Percentiles rank a stretch among this genome's conserved stretches.
phyloP scores from a whole-genome alignment of 306 rosid genomes.

The Potentilla sterilis region DNA sequence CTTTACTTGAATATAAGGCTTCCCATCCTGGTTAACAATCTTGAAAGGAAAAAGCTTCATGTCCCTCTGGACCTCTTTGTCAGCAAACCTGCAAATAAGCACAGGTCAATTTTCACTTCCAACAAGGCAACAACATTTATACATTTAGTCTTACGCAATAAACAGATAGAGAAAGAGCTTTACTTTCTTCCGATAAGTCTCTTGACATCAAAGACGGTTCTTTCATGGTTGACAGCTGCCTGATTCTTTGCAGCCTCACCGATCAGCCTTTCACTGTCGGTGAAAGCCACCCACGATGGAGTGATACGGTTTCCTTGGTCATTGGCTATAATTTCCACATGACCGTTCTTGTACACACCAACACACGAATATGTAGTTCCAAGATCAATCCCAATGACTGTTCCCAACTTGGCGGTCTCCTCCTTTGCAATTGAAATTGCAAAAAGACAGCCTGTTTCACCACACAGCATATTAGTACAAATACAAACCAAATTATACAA shows the following conservation, averaged over 20 bases:
- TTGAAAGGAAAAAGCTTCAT: conserved; percentile 85
- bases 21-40: conserved; percentile 97
- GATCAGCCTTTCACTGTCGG: conserved; percentile 81
- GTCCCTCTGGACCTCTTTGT: conserved; percentile 88
- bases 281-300: conserved; percentile 96
- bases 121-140: background rate
- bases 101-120: conserved; percentile 12
- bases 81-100: conserved; percentile 60
- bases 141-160: background rate
- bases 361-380: conserved; percentile 99
- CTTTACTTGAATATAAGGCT: conserved; percentile 84
- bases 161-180: conserved; percentile 10
- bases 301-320: conserved; percentile 99
- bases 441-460: conserved; percentile 60
- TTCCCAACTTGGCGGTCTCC: conserved; percentile 85
- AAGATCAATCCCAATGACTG: conserved; percentile 94
- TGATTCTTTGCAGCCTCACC: conserved; percentile 99
- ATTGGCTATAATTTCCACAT: conserved; percentile 97
- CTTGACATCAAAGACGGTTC: conserved; percentile 96
- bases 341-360: conserved; percentile 94
- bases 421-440: conserved; percentile 85
- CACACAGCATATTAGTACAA: conserved; percentile 26
- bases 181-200: conserved; percentile 98
- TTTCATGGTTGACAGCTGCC: conserved; percentile 91
- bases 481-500: background rate